Base-by-base conservation (phyloP, 805 yeast genomes). In the Cyberlindnera samutprakarnensis region DNA sequence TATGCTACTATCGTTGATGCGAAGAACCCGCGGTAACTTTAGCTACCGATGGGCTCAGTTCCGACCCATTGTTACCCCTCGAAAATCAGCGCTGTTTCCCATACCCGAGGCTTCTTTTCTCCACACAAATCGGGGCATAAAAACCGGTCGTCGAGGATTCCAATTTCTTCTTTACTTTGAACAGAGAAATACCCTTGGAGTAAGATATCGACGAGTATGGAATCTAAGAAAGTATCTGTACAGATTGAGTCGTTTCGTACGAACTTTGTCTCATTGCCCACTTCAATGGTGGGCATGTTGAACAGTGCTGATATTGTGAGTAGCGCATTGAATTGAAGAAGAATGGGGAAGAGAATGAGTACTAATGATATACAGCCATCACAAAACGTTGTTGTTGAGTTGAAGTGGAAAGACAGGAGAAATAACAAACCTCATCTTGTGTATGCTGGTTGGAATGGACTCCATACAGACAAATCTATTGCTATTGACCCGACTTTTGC, bases 401-500 rank as follows among this genome's bases (percentile, higher is more conserved):
- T 67, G 6, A 42, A 39, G 46, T 38, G 68, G 64, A 28, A 46
- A 35, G 33, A 38, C 35, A 23, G 45, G 42, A 18, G 46, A 36
- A 25, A 44, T 30, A 19, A 60, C 46, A 35, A 45, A 33, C 24
- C 35, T n/a, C 18, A 38, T 38, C 15, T 27, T 14, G 59, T 47
- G 4, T 77, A 65, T 41, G 66, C 73, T 14, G 87, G 86, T 4
- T 79, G 87, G 87, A 63, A 79, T 11, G 87, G 87, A 2, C 71
- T 63, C 52, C 32, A 36, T 2, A 39, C 57, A 0, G 54, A 51
- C 21, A 38, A 42, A 4, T 38, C 54, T 3, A 30, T 85, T 5
- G 87, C 79, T 41, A 60, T 84, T 8, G 94, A 85, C 47, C 77
- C 88, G 0, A 50, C 66, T 0, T 77, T 78, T 50, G 90, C 87